Conservation (phyloP, 495 filamentous ascomycete genomes). For the Xylona heveae region DNA sequence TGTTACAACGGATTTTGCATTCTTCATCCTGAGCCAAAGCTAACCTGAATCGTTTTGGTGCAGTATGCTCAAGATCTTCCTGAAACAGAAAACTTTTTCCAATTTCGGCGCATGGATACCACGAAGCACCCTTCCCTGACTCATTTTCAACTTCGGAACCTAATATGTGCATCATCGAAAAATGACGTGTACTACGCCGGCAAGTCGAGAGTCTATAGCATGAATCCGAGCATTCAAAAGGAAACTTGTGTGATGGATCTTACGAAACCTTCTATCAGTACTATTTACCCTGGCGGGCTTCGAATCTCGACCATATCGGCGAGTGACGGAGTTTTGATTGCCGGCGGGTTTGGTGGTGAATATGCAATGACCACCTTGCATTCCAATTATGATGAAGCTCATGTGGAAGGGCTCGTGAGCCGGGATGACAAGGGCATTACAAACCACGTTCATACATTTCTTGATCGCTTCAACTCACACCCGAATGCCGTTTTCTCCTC, state of each 20-base stretch:
- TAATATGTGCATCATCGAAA: constrained; percentile 50
- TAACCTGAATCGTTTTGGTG: not conserved
- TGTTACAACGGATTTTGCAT: too few relatives aligned
- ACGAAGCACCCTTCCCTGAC: constrained; percentile 38
- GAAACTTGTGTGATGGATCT: constrained; percentile 39
- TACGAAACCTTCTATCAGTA: constrained; percentile 17
- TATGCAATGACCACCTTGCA: constrained; percentile 45
- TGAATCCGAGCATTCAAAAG: constrained; percentile 13
- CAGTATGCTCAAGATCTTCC: constrained; percentile 10
- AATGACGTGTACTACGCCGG: constrained; percentile 61
- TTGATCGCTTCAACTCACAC: constrained; percentile 31
- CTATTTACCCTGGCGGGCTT: constrained; percentile 9
- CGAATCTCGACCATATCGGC: constrained; percentile 54
- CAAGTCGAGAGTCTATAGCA: constrained; percentile 15
- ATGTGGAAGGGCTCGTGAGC: constrained; percentile 43
- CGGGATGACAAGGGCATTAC: constrained; percentile 54
- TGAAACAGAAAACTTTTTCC: constrained; percentile 36
- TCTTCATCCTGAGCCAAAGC: not conserved
- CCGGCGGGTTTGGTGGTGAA: constrained; percentile 63
- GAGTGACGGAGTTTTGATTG: constrained; percentile 44
- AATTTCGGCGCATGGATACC: constrained; percentile 50
- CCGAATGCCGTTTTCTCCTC: constrained; percentile 62
- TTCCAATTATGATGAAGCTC: constrained; percentile 18
- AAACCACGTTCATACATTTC: constrained; percentile 61
- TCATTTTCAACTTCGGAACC: constrained; percentile 81